Base-by-base conservation (phyloP, 2,329 filamentous ascomycete species). In the Fusarium sarcochroum region DNA sequence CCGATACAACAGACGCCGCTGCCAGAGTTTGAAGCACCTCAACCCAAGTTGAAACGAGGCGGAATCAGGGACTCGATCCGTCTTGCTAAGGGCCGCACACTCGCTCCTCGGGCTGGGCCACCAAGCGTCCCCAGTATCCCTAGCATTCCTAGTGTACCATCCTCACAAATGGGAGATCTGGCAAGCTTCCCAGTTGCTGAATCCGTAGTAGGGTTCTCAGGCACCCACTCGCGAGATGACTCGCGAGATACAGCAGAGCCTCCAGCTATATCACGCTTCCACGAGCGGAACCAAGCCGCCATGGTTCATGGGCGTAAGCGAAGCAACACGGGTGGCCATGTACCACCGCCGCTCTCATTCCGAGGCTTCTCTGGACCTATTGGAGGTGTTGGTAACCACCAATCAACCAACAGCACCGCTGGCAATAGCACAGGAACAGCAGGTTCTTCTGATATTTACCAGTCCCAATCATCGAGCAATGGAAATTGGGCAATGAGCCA, bases 11-110 rank as follows among this genome's bases (percentile, higher is more conserved):
- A 73, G 10, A 73, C 82, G 75, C 80, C 82, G 5, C 75, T 85
- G 3, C 84, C 85, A 0, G 83, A 87, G 30, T 86, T 85, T 69
- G 86, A 88, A 38, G 71, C 82, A 11, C 81, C 84, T 10, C 82
- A 78, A 32, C 47, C 58, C 15, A 87, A 85, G 75, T 64, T 82
- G 3, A 85, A 86, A 76, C 84, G 77, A 69, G 81, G 75, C 7
- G 86, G 85, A 6, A 95, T 97, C 69, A 89, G 93, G 47, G 94
- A 98, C 79, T 97, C 94, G 1, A 97, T 98, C 64, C 89, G 93
- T 46, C 84, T 98, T 21, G 93, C 94, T 14, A 98, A 98, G 80
- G 89, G 91, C 45, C 91, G 88, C 70, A 82, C 73, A 59, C 67
- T 79, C 23, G 54, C 60, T 17, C 52, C 62, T n/a, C 68, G 58